phyloP scores from a whole-genome alignment of 2,329 filamentous ascomycete species.

The Claviceps capensis region DNA sequence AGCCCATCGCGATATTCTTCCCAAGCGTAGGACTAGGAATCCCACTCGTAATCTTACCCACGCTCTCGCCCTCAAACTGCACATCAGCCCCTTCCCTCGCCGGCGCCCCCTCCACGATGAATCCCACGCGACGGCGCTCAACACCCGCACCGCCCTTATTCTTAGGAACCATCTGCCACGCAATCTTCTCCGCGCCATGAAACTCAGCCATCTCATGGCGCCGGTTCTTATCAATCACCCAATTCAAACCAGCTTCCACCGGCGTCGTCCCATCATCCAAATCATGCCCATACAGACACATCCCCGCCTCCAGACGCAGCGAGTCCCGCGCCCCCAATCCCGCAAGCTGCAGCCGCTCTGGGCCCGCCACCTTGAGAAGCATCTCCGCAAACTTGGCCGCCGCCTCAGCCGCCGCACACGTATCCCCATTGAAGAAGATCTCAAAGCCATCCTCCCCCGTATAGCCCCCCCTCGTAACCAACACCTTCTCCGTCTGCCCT shows the following conservation, averaged over 20 bases:
- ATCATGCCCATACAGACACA: conserved; percentile 99
- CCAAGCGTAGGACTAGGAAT: conserved; percentile 76
- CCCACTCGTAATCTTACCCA: conserved; percentile 79
- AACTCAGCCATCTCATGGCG: conserved; percentile 53
- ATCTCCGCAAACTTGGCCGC: conserved; percentile 48
- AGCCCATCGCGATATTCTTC: conserved; percentile 94
- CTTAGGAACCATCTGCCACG: conserved; percentile 61
- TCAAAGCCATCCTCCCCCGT: conserved; percentile 98
- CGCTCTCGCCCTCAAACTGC: conserved; percentile 47
- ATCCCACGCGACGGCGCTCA: conserved; percentile 59
- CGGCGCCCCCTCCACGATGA: conserved; percentile 73
- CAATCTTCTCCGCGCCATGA: conserved; percentile 67
- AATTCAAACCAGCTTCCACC: conserved; percentile 45
- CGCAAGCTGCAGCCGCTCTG: conserved; percentile 56
- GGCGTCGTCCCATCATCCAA: conserved; percentile 62
- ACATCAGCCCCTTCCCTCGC: conserved; percentile 82
- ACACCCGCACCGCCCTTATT: conserved; percentile 61
- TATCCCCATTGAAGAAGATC: conserved; percentile 56
- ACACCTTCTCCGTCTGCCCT: conserved; percentile 22
- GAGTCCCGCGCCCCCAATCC: conserved; percentile 87
- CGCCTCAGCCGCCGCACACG: conserved; percentile 22
- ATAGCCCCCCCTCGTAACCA: conserved; percentile 84
- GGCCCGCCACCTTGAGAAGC: conserved; percentile 51
- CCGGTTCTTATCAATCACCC: conserved; percentile 76
- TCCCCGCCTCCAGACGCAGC: conserved; percentile 85